Percentiles rank a stretch among this genome's conserved stretches.
phyloP scores from a whole-genome alignment of 441 rosid species.

The Geranium incanum region DNA sequence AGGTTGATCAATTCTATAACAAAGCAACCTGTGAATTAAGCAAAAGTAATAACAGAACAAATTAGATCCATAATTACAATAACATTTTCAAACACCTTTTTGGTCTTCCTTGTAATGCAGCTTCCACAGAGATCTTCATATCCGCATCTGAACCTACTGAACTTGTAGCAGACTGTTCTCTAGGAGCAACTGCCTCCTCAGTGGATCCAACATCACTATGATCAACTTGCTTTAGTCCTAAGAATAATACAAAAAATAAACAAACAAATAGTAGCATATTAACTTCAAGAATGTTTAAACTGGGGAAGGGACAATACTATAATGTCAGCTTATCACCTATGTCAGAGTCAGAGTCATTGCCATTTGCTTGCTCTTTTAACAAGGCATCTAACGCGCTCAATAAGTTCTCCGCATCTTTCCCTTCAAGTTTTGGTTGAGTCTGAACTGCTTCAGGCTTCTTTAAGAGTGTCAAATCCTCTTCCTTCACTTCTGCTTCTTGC shows the following conservation, averaged over 20 bases:
- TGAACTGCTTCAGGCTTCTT: constrained; percentile 38
- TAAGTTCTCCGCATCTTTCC: neutral
- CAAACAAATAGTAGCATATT: constrained; percentile 20
- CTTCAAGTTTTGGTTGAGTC: neutral
- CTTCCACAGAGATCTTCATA: constrained; percentile 23
- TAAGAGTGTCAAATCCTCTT: constrained; percentile 44
- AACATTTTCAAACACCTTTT: constrained; percentile 41
- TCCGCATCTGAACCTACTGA: constrained; percentile 25
- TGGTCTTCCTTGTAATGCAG: constrained; percentile 61
- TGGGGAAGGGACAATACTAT: constrained; percentile 10
- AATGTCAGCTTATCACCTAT: constrained; percentile 31
- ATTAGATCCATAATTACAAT: constrained; percentile 12
- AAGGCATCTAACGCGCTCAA: neutral
- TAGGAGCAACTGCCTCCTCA: constrained; percentile 26
- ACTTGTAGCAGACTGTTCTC: constrained; percentile 25
- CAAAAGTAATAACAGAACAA: constrained; percentile 14
- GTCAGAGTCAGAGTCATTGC: constrained; percentile 5
- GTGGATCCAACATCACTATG: constrained; percentile 22
- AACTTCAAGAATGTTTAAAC: constrained; percentile 19
- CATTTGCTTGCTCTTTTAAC: neutral
- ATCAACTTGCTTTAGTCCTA: constrained; percentile 55
- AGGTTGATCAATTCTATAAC: constrained; percentile 55
- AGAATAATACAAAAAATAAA: constrained; percentile 20
- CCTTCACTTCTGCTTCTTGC: constrained; percentile 27
- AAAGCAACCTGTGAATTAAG: constrained; percentile 23